Conservation (phyloP, 129 eudicot species). For the Pseudognaphalium luteoalbum region DNA sequence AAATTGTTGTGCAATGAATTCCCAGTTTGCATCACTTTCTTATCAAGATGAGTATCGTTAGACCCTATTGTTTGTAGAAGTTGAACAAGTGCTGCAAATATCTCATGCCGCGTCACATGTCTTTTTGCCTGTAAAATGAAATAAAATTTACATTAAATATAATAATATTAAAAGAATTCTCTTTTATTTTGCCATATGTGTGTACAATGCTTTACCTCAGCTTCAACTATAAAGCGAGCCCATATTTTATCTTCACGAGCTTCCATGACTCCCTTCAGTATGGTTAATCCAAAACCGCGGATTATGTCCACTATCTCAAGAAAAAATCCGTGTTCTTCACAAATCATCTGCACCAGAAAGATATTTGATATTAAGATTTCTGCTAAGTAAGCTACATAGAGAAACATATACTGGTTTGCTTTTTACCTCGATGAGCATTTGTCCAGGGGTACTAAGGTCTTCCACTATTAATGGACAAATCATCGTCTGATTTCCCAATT, state of each 20-base stretch:
- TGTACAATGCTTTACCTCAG: conserved; percentile 53
- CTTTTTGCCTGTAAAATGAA: conserved; percentile 50
- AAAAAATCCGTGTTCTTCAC: conserved; percentile 91
- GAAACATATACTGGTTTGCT: not conserved
- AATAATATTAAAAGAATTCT: not conserved
- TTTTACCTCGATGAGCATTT: conserved; percentile 85
- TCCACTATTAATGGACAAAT: conserved; percentile 77
- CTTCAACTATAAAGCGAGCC: conserved; percentile 78
- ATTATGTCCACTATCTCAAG: conserved; percentile 83
- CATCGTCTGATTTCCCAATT: conserved; percentile 62
- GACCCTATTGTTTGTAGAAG: conserved; percentile 56
- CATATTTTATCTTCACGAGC: conserved; percentile 61
- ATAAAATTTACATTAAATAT: not conserved
- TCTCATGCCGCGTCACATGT: conserved; percentile 73
- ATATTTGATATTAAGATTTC: conserved; percentile 6
- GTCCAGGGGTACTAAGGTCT: conserved; percentile 77
- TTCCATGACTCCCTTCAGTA: conserved; percentile 89
- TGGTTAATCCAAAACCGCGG: conserved; percentile 80
- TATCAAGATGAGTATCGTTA: conserved; percentile 32
- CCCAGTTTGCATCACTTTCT: conserved; percentile 37
- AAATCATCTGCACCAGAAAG: conserved; percentile 58
- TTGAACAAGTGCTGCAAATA: conserved; percentile 78
- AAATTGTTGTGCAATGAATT: conserved; percentile 40
- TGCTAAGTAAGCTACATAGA: not conserved
- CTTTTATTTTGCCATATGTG: not conserved